phyloP scores from a whole-genome alignment of 805 yeast genomes.

The Pichia cephalocereana region DNA sequence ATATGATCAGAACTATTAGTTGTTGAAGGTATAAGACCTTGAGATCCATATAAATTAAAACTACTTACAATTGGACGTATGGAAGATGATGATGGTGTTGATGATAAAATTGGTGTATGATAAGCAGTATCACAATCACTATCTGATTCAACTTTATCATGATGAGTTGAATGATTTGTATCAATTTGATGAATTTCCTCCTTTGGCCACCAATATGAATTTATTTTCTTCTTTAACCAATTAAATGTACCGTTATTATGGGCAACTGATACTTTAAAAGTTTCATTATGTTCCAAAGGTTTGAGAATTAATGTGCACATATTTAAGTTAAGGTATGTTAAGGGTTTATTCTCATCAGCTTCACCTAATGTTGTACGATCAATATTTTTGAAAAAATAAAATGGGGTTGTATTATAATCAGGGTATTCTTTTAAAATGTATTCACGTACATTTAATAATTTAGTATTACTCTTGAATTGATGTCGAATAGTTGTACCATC shows the following conservation, averaged over 20 bases:
- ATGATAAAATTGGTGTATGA: conserved; percentile 20
- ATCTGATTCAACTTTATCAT: conserved; percentile 6
- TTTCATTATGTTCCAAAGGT: conserved; percentile 33
- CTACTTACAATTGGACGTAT: conserved; percentile 10
- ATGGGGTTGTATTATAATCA: conserved; percentile 42
- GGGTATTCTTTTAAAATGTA: conserved; percentile 43
- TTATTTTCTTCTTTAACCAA: conserved; percentile 21
- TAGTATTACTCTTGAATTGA: conserved; percentile 36
- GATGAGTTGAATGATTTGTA: neutral
- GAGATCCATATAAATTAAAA: conserved; percentile 12
- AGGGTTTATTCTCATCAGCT: conserved; percentile 48
- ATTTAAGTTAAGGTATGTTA: conserved; percentile 47
- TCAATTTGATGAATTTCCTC: neutral
- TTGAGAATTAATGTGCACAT: conserved; percentile 69
- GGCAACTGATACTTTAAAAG: conserved; percentile 6
- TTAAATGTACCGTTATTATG: conserved; percentile 8
- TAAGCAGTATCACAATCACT: conserved; percentile 18
- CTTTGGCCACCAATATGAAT: conserved; percentile 11
- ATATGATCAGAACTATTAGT: neutral
- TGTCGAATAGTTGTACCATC: conserved; percentile 55
- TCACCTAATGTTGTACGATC: conserved; percentile 58
- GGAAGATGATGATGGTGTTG: conserved; percentile 7
- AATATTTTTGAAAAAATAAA: conserved; percentile 41
- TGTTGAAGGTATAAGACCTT: conserved; percentile 3
- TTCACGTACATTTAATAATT: conserved; percentile 48